These are phyloP conservation scores for Trichosanthes cucumerina DNA, from an alignment of 306 rosid genomes.

Conservation along the genomic window DNA sequence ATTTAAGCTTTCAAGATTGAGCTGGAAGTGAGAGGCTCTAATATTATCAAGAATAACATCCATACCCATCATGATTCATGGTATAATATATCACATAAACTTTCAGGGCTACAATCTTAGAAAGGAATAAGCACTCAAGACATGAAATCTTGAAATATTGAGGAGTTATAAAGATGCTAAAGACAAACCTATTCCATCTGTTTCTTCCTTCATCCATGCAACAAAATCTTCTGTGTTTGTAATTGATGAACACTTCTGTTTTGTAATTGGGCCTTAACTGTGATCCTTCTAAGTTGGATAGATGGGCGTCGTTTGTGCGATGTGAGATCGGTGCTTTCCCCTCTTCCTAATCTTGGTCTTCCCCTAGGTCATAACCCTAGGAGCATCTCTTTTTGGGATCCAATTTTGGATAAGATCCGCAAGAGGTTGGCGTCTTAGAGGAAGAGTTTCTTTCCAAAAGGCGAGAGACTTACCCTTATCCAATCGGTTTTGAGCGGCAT, in stretches of 20 bases:
- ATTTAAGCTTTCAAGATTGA: constrained; percentile 70
- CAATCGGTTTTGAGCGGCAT: no score
- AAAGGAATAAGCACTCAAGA: background rate
- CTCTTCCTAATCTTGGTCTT: no score
- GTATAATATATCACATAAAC: background rate
- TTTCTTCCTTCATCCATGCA: constrained; percentile 74
- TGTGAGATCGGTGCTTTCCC: no score
- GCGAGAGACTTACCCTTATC: no score
- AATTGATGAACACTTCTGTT: constrained; percentile 81
- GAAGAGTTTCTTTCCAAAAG: no score
- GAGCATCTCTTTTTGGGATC: no score
- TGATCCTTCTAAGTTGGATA: no score
- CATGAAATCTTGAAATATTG: background rate
- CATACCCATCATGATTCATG: constrained; percentile 63
- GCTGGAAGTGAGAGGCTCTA: constrained; percentile 64
- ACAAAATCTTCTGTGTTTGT: constrained; percentile 90
- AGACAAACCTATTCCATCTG: constrained; percentile 85
- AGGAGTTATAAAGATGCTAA: background rate
- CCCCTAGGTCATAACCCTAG: no score
- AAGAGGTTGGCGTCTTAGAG: no score
- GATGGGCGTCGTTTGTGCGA: no score
- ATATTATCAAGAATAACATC: constrained; percentile 87
- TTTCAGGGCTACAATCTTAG: background rate
- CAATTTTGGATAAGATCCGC: no score
- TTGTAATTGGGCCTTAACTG: no score